Percentiles rank a stretch among this genome's conserved stretches.
Conservation (phyloP, 2,329 filamentous ascomycete genomes). For the Epichloe glyceriae region DNA sequence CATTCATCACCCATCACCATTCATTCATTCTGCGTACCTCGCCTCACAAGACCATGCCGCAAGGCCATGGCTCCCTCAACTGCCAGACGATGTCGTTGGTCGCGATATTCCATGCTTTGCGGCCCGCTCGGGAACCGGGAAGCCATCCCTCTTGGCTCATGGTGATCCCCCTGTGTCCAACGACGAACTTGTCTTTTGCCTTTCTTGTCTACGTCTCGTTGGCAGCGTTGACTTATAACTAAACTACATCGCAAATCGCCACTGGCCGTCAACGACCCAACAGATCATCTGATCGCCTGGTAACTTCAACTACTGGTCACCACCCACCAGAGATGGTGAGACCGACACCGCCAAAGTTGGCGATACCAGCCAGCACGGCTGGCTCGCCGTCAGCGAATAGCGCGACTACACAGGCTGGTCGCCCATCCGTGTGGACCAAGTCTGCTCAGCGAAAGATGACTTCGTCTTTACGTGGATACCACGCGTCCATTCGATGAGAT, state of each 20-base stretch:
- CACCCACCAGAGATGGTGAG: not conserved
- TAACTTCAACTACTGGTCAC: not conserved
- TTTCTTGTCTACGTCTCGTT: too few species aligned
- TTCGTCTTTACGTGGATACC: constrained; percentile 44
- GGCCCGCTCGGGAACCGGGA: not conserved
- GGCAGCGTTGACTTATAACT: too few species aligned
- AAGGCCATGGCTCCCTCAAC: not conserved
- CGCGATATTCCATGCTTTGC: not conserved
- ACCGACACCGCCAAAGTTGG: constrained; percentile 2
- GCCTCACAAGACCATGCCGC: not conserved
- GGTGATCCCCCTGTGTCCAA: not conserved
- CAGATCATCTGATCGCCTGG: too few species aligned
- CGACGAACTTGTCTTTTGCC: too few species aligned
- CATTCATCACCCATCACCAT: not conserved
- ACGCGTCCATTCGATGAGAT: constrained; percentile 39
- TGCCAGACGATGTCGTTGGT: not conserved
- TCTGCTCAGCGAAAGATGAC: constrained; percentile 39
- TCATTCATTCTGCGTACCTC: not conserved
- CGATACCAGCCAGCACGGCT: constrained; percentile 1
- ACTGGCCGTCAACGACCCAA: too few species aligned
- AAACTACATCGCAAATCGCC: too few species aligned
- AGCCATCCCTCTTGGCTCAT: not conserved
- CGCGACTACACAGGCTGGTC: constrained; percentile 23
- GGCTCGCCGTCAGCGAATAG: constrained; percentile 3
- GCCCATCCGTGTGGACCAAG: constrained; percentile 43